A percentile compares a stretch with the other conserved stretches of the same genome.
Conservation (phyloP, 129 eudicot species). For the Centella asiatica region DNA sequence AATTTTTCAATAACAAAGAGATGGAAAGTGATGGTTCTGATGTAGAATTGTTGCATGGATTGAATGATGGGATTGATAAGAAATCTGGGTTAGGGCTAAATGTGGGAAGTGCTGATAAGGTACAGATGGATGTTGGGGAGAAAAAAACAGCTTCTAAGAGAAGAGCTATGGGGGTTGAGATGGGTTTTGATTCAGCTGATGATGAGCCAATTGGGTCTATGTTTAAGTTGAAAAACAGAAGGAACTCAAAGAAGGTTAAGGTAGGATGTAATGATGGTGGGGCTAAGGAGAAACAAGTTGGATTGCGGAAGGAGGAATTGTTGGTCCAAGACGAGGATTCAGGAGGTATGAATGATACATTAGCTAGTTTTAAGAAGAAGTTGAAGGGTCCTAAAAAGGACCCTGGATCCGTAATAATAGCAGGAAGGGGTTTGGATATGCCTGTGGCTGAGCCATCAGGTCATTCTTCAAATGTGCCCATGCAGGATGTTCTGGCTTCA, state of each 20-base stretch:
- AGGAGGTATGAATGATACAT: slow-evolving; percentile 86
- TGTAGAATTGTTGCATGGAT: slow-evolving; percentile 20
- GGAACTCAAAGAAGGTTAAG: slow-evolving; percentile 56
- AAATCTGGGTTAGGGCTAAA: slow-evolving; percentile 47
- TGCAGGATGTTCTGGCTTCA: slow-evolving; percentile 23
- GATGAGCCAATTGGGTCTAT: slow-evolving; percentile 73
- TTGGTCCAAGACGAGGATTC: slow-evolving; percentile 38
- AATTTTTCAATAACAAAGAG: slow-evolving; percentile 12
- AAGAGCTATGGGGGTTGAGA: slow-evolving; percentile 26
- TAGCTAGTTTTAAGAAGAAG: slow-evolving; percentile 80
- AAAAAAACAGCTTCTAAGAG: slow-evolving; percentile 39
- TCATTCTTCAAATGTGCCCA: slow-evolving; percentile 23
- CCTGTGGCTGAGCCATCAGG: slow-evolving; percentile 16
- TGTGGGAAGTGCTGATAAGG: slow-evolving; percentile 26
- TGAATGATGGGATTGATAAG: slow-evolving; percentile 28
- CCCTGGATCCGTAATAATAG: slow-evolving; percentile 19
- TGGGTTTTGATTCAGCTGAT: slow-evolving; percentile 48
- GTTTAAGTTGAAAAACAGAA: slow-evolving; percentile 59
- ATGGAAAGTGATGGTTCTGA: slow-evolving; percentile 47
- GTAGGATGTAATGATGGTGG: slow-evolving; percentile 34
- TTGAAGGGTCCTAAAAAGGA: slow-evolving; percentile 78
- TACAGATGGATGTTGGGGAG: slow-evolving; percentile 56
- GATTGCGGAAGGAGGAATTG: slow-evolving; percentile 11
- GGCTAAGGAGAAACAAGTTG: slow-evolving; percentile 21
- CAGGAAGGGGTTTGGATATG: slow-evolving; percentile 19